Evolutionary conservation across 192 early-diverging fungal species (phyloP).

Genomic region (Coemansia sp.): DNA sequence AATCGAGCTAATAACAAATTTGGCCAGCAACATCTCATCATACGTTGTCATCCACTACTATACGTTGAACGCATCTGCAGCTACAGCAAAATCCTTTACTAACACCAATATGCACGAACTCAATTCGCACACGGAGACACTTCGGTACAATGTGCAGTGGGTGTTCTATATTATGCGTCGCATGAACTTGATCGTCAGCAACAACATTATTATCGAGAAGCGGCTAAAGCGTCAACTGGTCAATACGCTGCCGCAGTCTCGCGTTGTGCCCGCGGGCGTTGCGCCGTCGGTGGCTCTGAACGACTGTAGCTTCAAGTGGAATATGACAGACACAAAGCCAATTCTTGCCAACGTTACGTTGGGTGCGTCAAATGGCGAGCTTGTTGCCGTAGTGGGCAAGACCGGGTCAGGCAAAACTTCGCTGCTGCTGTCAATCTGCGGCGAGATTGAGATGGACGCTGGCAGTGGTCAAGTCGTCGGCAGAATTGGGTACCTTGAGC

Average conservation of each 20-base stretch:
- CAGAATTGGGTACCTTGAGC: slow-evolving; percentile 74
- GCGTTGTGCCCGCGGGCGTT: neutral
- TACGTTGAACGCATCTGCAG: neutral
- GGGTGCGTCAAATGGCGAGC: slow-evolving; percentile 51
- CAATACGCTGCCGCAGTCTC: slow-evolving; percentile 11
- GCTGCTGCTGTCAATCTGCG: slow-evolving; percentile 78
- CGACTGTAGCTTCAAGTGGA: slow-evolving; percentile 33
- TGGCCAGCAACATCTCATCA: slow-evolving; percentile 15
- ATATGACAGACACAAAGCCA: neutral
- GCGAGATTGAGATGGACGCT: slow-evolving; percentile 67
- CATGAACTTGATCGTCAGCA: slow-evolving; percentile 2
- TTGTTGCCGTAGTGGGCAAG: slow-evolving; percentile 79
- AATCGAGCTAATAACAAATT: slow-evolving; percentile 3
- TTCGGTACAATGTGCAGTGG: slow-evolving; percentile 3
- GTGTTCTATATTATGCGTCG: slow-evolving; percentile 3
- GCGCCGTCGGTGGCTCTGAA: slow-evolving; percentile 10
- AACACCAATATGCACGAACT: slow-evolving; percentile 38
- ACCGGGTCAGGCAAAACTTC: slow-evolving; percentile 87
- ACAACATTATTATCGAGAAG: slow-evolving; percentile 18
- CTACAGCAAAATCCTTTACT: neutral
- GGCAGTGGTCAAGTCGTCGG: slow-evolving; percentile 60
- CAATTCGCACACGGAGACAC: slow-evolving; percentile 7
- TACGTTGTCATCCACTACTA: slow-evolving; percentile 24
- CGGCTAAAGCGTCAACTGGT: slow-evolving; percentile 7
- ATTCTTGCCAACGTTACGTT: slow-evolving; percentile 47